Base-by-base conservation (phyloP, 2,329 filamentous ascomycete species). In the Diaporthe citri region DNA sequence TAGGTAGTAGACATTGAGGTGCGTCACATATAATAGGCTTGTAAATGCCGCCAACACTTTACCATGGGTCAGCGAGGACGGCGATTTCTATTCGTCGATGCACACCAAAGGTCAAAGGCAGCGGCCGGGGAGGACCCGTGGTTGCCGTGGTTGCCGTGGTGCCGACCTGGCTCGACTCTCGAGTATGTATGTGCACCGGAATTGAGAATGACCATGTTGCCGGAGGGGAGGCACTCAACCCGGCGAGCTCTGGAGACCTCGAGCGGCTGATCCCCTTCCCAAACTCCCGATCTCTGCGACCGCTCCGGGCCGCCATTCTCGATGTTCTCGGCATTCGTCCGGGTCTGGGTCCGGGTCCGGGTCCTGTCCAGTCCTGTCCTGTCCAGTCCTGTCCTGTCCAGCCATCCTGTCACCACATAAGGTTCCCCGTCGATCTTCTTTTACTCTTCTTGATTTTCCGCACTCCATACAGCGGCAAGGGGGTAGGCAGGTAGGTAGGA, bases 381-480 rank as follows among this genome's bases (percentile, higher is more conserved):
- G 60, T 41, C 41, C 25, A 10, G 15, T 2, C 25, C 17, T 9
- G 48, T 28, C 15, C 7, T 15, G 12, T 28, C 34, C 48, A 55
- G 64, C 48, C n/a, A 13, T 41, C 62, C 8, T 69, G 25, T 69
- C 64, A 69, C 48, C 22, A 12, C 28, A 28, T 55, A 15, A 55
- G 20, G 34, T 4, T 28, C n/a, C 48, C 64, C 48, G 4, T 6
- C 22, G 15, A 10, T 28, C 22, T 41, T 25, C 34, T 55, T 69
- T 69, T 28, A 69, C 64, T 55, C 51, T 55, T 69, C 64, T 55
- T 55, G 20, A 31, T 69, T 69, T 15, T 46, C 64, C 31, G 31
- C 64, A 34, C 17, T 15, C 64, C 48, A 8, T 7, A 41, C 41
- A 41, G 22, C n/a, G 64, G 64, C 48, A 41, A 34, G 64, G 15